These are phyloP conservation scores for Oryza glumipatula DNA, from an alignment of 176 grass and related monocot genomes.

Conservation along the genomic window DNA sequence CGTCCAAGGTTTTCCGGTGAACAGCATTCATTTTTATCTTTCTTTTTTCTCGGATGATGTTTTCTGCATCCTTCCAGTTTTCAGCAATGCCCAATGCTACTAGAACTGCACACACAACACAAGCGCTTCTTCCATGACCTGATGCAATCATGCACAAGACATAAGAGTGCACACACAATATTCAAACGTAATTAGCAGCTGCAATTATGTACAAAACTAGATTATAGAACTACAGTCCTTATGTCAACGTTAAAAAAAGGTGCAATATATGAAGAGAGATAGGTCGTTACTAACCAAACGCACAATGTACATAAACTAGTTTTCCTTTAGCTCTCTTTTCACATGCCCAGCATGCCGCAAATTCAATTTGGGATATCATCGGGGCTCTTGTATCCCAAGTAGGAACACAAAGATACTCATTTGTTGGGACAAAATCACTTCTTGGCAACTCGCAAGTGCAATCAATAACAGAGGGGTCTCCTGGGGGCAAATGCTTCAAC, in stretches of 20 bases:
- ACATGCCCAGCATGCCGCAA: conserved; percentile 68
- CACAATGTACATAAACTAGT: conserved; percentile 82
- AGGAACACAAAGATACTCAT: conserved; percentile 81
- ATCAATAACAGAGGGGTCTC: conserved; percentile 73
- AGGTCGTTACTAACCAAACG: conserved; percentile 66
- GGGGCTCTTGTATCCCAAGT: conserved; percentile 84
- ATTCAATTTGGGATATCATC: conserved; percentile 66
- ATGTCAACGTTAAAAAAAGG: background rate
- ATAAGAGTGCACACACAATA: conserved; percentile 2
- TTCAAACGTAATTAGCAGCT: background rate
- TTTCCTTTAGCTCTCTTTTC: conserved; percentile 67
- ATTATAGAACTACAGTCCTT: background rate
- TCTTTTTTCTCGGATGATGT: conserved; percentile 67
- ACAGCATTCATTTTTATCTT: conserved; percentile 83
- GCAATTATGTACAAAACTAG: background rate
- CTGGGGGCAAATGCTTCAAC: conserved; percentile 68
- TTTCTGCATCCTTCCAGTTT: conserved; percentile 79
- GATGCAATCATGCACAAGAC: background rate
- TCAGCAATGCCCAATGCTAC: conserved; percentile 65
- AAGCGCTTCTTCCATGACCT: conserved; percentile 95
- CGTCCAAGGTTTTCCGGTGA: conserved; percentile 77
- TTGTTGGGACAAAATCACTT: conserved; percentile 48
- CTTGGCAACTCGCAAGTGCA: conserved; percentile 89
- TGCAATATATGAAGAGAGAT: background rate
- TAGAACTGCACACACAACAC: conserved; percentile 78